Evolutionary conservation across 23 red algal genomes (phyloP).

Genomic region (Gracilaria caudata): DNA sequence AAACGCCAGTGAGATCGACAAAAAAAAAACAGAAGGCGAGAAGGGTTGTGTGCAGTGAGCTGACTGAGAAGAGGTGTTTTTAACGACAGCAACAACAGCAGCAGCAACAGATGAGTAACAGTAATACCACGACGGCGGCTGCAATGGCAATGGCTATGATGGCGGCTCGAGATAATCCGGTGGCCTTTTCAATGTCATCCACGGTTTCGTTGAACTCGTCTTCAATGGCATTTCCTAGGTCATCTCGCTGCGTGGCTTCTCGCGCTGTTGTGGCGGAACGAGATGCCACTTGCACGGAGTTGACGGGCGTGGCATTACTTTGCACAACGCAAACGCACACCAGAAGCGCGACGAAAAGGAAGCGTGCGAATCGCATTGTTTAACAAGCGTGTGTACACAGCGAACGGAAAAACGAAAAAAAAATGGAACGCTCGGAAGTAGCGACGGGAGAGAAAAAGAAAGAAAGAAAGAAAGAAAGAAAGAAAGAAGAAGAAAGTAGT

Average conservation of each 20-base stretch:
- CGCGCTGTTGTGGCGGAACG: neutral
- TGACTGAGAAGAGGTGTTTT: neutral
- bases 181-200: neutral
- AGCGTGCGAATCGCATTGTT: neutral
- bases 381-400: neutral
- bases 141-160: constrained; percentile 53
- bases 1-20: neutral
- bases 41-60: neutral
- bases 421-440: neutral
- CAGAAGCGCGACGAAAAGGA: neutral
- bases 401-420: neutral
- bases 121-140: constrained; percentile 19
- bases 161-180: constrained; percentile 33
- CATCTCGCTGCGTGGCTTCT: neutral
- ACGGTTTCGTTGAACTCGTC: constrained; percentile 17
- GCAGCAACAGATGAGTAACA: constrained; percentile 33
- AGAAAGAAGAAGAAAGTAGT: too few species aligned
- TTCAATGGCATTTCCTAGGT: neutral
- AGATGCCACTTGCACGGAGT: neutral
- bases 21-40: neutral
- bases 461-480: too few species aligned
- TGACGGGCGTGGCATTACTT: neutral
- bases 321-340: neutral
- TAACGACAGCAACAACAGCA: constrained; percentile 61
- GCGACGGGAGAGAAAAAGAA: too few species aligned